phyloP scores from a whole-genome alignment of 2,329 filamentous ascomycete species.

The Trichoderma lentiforme region DNA sequence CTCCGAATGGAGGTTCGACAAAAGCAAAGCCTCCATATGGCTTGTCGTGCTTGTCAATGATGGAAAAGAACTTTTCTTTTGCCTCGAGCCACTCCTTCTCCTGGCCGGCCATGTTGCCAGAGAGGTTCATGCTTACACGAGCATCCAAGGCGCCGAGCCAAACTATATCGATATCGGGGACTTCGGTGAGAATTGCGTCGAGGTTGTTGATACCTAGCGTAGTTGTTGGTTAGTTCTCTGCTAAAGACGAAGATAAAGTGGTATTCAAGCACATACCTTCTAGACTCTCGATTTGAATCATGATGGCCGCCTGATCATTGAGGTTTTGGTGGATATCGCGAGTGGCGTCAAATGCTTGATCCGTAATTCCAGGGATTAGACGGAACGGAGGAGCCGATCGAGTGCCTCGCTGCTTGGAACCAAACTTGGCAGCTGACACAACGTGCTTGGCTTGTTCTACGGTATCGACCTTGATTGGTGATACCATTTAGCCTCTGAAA shows the following conservation, averaged over 20 bases:
- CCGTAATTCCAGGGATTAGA: conserved; percentile 38
- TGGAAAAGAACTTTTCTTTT: conserved; percentile 35
- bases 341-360: conserved; percentile 31
- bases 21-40: conserved; percentile 36
- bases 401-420: conserved; percentile 36
- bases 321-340: conserved; percentile 37
- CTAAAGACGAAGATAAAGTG: neutral
- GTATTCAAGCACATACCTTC: conserved; percentile 21
- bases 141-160: conserved; percentile 46
- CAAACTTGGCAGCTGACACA: conserved; percentile 44
- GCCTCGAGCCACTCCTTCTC: conserved; percentile 43
- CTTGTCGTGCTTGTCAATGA: conserved; percentile 45
- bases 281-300: conserved; percentile 46
- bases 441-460: conserved; percentile 44
- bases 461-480: conserved; percentile 36
- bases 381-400: conserved; percentile 46
- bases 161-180: conserved; percentile 44
- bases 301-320: conserved; percentile 46
- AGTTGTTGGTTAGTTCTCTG: too few species aligned
- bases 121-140: conserved; percentile 43
- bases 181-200: conserved; percentile 45
- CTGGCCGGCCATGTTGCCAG: conserved; percentile 30
- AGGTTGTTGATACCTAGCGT: conserved; percentile 41
- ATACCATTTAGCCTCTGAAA: neutral
- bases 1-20: conserved; percentile 24